phyloP scores from a whole-genome alignment of 345 rosid species.

The Euphorbia peplus region DNA sequence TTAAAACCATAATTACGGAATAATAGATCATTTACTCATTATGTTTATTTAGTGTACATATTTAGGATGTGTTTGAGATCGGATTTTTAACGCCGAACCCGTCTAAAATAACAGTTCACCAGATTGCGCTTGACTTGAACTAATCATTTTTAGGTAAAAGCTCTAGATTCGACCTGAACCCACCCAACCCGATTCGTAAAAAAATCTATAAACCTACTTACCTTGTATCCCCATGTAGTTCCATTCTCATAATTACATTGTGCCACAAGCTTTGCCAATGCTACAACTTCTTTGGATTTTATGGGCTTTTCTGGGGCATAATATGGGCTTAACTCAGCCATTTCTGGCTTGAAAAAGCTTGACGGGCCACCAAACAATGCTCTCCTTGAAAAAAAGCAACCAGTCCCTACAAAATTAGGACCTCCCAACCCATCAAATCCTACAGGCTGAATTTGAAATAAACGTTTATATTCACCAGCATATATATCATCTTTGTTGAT shows the following conservation, averaged over 20 bases:
- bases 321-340: conserved; percentile 34
- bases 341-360: conserved; percentile 22
- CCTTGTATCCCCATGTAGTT: conserved; percentile 64
- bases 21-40: too few relatives aligned
- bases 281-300: conserved; percentile 20
- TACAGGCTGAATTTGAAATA: conserved; percentile 35
- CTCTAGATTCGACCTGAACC: too few relatives aligned
- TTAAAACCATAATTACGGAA: too few relatives aligned
- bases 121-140: too few relatives aligned
- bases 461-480: conserved; percentile 33
- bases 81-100: too few relatives aligned
- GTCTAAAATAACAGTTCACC: too few relatives aligned
- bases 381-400: conserved; percentile 55
- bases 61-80: too few relatives aligned
- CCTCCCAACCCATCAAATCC: conserved; percentile 60
- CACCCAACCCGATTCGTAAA: too few relatives aligned
- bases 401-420: conserved; percentile 48
- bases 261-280: conserved; percentile 51
- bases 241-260: conserved; percentile 47
- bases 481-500: conserved; percentile 56
- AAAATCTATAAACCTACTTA: conserved; percentile 3
- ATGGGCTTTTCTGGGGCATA: conserved; percentile 27
- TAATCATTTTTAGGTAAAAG: too few relatives aligned
- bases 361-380: conserved; percentile 49
- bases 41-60: too few relatives aligned